Percentiles rank a stretch among this genome's conserved stretches.
phyloP scores from a whole-genome alignment of 2,329 filamentous ascomycete genomes.

The Claviceps monticola region DNA sequence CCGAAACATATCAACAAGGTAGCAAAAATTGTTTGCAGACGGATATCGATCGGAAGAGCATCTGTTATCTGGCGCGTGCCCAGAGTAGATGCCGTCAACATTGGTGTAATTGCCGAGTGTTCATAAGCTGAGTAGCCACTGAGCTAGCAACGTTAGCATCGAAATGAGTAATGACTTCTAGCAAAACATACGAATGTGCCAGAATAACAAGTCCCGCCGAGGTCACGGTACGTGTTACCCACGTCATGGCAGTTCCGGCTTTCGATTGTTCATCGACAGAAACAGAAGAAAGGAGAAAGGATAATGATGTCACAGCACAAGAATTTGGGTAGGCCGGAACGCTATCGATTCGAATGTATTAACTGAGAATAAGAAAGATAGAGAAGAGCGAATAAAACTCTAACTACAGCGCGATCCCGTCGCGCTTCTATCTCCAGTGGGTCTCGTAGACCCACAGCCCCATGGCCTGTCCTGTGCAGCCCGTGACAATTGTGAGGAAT shows the following conservation, averaged over 20 bases:
- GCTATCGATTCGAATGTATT: neutral
- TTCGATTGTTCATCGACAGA: too few relatives aligned
- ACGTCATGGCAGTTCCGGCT: conserved; percentile 1
- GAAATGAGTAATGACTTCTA: neutral
- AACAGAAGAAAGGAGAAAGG: too few relatives aligned
- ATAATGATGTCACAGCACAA: neutral
- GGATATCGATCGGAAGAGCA: conserved; percentile 70
- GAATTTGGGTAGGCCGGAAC: too few relatives aligned
- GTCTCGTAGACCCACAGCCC: too few relatives aligned
- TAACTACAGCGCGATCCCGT: too few relatives aligned
- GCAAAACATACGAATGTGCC: conserved; percentile 62
- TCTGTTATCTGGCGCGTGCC: conserved; percentile 26
- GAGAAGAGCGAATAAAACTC: too few relatives aligned
- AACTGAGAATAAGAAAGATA: neutral
- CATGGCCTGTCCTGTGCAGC: too few relatives aligned
- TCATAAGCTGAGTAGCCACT: conserved; percentile 97
- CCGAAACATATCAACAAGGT: conserved; percentile 71
- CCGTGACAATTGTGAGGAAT: too few relatives aligned
- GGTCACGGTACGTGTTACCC: neutral
- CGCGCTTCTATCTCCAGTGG: too few relatives aligned
- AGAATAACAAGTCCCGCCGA: conserved; percentile 58
- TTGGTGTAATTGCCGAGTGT: conserved; percentile 60
- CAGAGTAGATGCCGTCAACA: conserved; percentile 29
- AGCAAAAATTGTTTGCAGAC: conserved; percentile 70
- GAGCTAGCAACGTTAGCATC: conserved; percentile 8